Conservation (phyloP, 1,139 yeast species). For the Lodderomyces orthopsilosis region DNA sequence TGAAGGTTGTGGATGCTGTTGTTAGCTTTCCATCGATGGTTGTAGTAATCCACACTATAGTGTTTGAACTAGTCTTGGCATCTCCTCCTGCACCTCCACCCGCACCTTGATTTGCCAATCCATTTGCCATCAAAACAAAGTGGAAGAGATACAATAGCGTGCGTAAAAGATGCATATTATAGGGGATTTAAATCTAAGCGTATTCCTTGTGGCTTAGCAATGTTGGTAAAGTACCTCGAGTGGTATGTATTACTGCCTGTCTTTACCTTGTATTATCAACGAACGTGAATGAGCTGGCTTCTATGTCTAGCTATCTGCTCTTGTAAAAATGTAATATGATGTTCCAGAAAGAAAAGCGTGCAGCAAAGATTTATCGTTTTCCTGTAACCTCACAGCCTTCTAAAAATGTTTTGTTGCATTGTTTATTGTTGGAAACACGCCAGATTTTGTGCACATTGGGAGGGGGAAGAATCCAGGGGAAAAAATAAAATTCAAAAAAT, state of each 20-base stretch:
- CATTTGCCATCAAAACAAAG: conserved; percentile 12
- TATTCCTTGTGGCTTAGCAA: background rate
- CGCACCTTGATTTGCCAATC: conserved; percentile 25
- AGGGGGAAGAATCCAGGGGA: too few species aligned
- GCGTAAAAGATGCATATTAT: conserved; percentile 4
- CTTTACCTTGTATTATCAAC: background rate
- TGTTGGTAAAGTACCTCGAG: background rate
- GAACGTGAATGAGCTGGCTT: background rate
- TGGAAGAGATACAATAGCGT: conserved; percentile 9
- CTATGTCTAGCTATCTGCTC: too few species aligned
- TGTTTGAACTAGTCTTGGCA: conserved; percentile 16
- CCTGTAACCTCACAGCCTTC: background rate
- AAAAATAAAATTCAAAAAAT: background rate
- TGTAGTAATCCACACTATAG: conserved; percentile 36
- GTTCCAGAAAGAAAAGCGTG: background rate
- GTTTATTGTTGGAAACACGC: background rate
- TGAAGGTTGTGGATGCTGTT: conserved; percentile 26
- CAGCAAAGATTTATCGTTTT: background rate
- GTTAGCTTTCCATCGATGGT: conserved; percentile 31
- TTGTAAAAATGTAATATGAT: background rate
- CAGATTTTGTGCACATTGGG: conserved; percentile 1
- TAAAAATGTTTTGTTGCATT: background rate
- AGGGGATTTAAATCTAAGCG: background rate
- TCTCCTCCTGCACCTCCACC: conserved; percentile 18
- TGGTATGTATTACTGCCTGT: background rate